Evolutionary conservation across 2,329 filamentous ascomycete genomes (phyloP).

Genomic region (Epichloe baconii): DNA sequence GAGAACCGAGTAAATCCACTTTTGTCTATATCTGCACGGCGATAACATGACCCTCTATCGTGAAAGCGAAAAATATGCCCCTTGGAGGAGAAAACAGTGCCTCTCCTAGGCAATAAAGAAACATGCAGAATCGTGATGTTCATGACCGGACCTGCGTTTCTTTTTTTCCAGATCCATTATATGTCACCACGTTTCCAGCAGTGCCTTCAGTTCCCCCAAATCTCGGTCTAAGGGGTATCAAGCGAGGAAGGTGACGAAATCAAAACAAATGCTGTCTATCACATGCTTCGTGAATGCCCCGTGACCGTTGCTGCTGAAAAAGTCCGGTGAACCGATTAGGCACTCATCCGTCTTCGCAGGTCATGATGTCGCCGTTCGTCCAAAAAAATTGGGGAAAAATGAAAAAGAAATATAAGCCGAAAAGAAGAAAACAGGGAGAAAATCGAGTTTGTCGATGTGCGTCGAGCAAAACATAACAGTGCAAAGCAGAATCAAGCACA

Average conservation of each 20-base stretch:
- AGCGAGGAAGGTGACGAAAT: slow-evolving; percentile 29
- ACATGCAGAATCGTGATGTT: slow-evolving; percentile 24
- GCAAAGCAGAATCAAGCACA: slow-evolving; percentile 4
- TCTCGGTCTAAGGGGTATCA: slow-evolving; percentile 33
- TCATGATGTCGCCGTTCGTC: slow-evolving; percentile 30
- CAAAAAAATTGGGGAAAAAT: slow-evolving; percentile 5
- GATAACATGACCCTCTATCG: slow-evolving; percentile 32
- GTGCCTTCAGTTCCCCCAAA: slow-evolving; percentile 25
- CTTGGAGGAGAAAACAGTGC: slow-evolving; percentile 16
- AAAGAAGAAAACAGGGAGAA: slow-evolving; percentile 8
- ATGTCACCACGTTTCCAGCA: slow-evolving; percentile 24
- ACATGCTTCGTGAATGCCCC: slow-evolving; percentile 29
- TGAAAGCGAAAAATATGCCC: slow-evolving; percentile 28
- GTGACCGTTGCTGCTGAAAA: slow-evolving; percentile 23
- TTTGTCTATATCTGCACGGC: slow-evolving; percentile 46
- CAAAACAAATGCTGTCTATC: slow-evolving; percentile 32
- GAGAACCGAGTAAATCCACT: slow-evolving; percentile 51
- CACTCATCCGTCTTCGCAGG: slow-evolving; percentile 22
- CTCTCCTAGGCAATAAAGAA: slow-evolving; percentile 24
- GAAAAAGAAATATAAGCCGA: not conserved
- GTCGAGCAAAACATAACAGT: not conserved
- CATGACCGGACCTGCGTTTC: slow-evolving; percentile 9
- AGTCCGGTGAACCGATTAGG: slow-evolving; percentile 18
- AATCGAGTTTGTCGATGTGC: not conserved
- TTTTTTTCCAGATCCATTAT: slow-evolving; percentile 16